Evolutionary conservation across 345 rosid species (phyloP).

Genomic region (Cardamine resedifolia): DNA sequence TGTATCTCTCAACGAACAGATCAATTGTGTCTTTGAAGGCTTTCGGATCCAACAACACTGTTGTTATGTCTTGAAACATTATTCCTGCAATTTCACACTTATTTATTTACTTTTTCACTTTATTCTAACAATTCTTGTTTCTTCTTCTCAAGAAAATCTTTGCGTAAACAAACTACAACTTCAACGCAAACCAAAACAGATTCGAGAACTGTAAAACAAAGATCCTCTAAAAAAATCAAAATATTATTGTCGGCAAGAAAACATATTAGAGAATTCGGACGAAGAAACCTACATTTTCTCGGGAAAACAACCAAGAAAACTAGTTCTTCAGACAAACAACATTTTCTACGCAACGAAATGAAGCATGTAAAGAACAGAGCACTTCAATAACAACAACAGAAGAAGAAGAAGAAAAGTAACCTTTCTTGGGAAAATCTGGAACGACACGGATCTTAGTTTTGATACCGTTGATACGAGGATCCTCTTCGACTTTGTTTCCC

Average conservation of each 20-base stretch:
- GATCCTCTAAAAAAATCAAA: not conserved
- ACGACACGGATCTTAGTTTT: slow-evolving; percentile 80
- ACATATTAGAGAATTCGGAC: slow-evolving; percentile 8
- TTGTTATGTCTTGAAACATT: slow-evolving; percentile 96
- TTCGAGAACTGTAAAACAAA: not conserved
- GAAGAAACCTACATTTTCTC: slow-evolving; percentile 17
- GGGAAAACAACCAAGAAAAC: not conserved
- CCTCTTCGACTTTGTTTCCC: slow-evolving; percentile 49
- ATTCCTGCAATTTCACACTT: slow-evolving; percentile 53
- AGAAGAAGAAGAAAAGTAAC: slow-evolving; percentile 31
- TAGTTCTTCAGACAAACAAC: not conserved
- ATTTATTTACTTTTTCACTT: not conserved
- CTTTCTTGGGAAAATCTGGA: slow-evolving; percentile 84
- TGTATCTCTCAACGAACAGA: slow-evolving; percentile 89
- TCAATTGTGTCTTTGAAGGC: slow-evolving; percentile 93
- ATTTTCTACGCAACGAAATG: slow-evolving; percentile 25
- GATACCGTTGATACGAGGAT: slow-evolving; percentile 75
- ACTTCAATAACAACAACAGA: not conserved
- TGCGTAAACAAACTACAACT: not conserved
- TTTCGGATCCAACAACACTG: slow-evolving; percentile 78
- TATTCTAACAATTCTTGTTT: not conserved
- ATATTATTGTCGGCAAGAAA: not conserved
- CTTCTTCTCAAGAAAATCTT: not conserved
- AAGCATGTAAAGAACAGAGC: slow-evolving; percentile 7
- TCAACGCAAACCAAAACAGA: not conserved